Conservation (phyloP, 495 filamentous ascomycete genomes). For the Neurospora sp. region DNA sequence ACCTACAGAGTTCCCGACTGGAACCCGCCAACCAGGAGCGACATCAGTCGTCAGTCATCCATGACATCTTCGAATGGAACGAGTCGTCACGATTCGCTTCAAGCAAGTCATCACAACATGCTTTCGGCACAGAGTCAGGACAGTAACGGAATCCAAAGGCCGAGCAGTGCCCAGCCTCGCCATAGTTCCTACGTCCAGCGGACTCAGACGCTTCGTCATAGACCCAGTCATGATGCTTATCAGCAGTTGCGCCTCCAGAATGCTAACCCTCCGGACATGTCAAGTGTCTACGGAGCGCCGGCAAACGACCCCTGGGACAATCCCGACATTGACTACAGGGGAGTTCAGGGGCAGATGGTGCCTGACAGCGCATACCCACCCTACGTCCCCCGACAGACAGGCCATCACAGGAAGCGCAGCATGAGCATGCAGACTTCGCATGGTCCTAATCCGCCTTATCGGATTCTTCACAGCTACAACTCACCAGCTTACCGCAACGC, state of each 20-base stretch:
- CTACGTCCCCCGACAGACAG: conserved; percentile 17
- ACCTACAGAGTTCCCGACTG: conserved; percentile 14
- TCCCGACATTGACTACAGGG: conserved; percentile 17
- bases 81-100: conserved; percentile 20
- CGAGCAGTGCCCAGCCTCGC: conserved; percentile 17
- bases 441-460: conserved; percentile 22
- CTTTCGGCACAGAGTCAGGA: conserved; percentile 13
- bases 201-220: conserved; percentile 24
- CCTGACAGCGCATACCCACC: conserved; percentile 21
- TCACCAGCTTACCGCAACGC: conserved; percentile 36
- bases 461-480: conserved; percentile 39
- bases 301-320: conserved; percentile 21
- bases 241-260: conserved; percentile 10
- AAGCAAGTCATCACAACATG: neutral
- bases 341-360: conserved; percentile 13
- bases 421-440: conserved; percentile 12
- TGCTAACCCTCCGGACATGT: conserved; percentile 26
- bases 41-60: conserved; percentile 16
- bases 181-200: conserved; percentile 6
- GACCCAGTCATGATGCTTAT: conserved; percentile 32
- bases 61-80: conserved; percentile 19
- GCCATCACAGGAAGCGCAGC: conserved; percentile 31
- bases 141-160: conserved; percentile 10
- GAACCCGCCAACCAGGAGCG: conserved; percentile 24
- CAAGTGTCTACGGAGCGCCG: conserved; percentile 24